Evolutionary conservation across 1,284 basidiomycete genomes (phyloP), one percentile per base, ranked within the genome.

Genomic region (Irpex lacteus): DNA sequence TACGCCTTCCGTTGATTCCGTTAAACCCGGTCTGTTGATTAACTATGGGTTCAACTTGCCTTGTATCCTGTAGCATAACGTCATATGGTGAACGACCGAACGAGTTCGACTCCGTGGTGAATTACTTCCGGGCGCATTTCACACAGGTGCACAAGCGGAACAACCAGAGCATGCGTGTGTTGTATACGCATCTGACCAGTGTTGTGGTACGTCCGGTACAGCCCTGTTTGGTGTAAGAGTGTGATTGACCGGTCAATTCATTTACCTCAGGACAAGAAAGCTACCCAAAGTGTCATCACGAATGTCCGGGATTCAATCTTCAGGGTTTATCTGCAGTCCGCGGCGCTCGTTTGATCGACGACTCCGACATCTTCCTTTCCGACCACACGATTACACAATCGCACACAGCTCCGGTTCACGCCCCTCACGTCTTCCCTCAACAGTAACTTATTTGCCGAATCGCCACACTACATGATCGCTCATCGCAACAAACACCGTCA

Each of bases 41-140:
- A 37, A 49, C 18, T 44, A 52, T 38, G 62, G 34, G 59, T 7
- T 65, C 56, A 36, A 15, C 32, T 36, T 36, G 32, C 50, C 18
- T 37, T 21, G 32, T 44, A 55, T 54, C 50, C 49, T 62, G 47
- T 64, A 93, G 91, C 70, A 94, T 94, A 70, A 87, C 92, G 9
- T 93, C 91, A 1, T 94, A 90, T 67, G 91, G 89, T 32, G 85
- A 92, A 64, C 86, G 92, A 21, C 76, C 84, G 11, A 93, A 94
- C 72, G 90, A 92, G 68, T 92, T 88, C 69, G 89, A 92, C 63
- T 82, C 88, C 0, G 90, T 91, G 5, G 86, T 92, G 36, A 85
- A 88, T 66, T 94, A 94, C 74, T 94, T 94, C 83, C 86, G 88
- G 6, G 88, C 91, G 19, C 92, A 94, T 69, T 93, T 93, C 76